phyloP scores from a whole-genome alignment of 306 rosid genomes.

The Malus domestica region DNA sequence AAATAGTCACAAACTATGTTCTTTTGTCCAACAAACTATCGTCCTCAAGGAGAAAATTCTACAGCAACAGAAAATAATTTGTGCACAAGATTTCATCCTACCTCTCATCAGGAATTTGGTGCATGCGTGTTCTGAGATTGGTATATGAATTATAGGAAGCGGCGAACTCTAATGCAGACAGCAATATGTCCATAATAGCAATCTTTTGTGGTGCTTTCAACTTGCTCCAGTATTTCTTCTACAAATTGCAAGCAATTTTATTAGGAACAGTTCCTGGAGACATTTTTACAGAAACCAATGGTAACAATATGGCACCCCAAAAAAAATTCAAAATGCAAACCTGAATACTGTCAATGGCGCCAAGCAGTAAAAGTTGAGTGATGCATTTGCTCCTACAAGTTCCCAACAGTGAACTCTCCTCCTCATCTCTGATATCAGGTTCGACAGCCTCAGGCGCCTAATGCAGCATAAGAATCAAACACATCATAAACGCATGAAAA shows the following conservation, averaged over 20 bases:
- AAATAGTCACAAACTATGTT: conserved; percentile 9
- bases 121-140: conserved; percentile 89
- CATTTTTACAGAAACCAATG: not conserved
- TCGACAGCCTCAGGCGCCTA: conserved; percentile 68
- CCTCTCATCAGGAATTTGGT: conserved; percentile 81
- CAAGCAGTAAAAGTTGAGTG: conserved; percentile 83
- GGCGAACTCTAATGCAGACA: conserved; percentile 83
- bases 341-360: conserved; percentile 90
- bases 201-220: conserved; percentile 66
- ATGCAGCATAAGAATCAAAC: conserved; percentile 18
- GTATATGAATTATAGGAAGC: conserved; percentile 81
- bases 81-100: conserved; percentile 13
- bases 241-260: conserved; percentile 30
- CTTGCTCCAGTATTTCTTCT: conserved; percentile 93
- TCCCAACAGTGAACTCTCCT: conserved; percentile 66
- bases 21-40: not conserved
- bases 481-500: not conserved
- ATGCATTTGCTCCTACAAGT: conserved; percentile 90
- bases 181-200: conserved; percentile 71
- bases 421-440: conserved; percentile 60
- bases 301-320: not conserved
- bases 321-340: conserved; percentile 34
- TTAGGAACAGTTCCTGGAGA: conserved; percentile 7
- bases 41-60: conserved; percentile 12
- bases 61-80: not conserved